Evolutionary conservation across 805 yeast genomes (phyloP).

Genomic region (Ascoidea rubescens): DNA sequence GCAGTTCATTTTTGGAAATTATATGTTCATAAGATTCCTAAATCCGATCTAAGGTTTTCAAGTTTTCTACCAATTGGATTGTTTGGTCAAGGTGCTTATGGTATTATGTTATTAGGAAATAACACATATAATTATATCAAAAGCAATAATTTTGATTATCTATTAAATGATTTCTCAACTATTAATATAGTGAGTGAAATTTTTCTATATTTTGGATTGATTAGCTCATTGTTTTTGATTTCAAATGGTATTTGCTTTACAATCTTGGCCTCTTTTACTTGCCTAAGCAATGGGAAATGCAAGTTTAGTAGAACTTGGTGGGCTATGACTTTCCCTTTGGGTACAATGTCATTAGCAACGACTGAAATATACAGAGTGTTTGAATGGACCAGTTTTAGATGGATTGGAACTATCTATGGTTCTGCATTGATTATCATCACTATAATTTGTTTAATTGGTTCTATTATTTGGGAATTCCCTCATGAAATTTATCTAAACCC

Average conservation of each 20-base stretch:
- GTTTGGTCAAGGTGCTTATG: conserved; percentile 74
- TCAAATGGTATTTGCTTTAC: conserved; percentile 50
- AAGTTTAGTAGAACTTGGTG: conserved; percentile 47
- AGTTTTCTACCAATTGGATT: conserved; percentile 73
- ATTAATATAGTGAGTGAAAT: conserved; percentile 16
- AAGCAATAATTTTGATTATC: conserved; percentile 13
- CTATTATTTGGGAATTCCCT: conserved; percentile 20
- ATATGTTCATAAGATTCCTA: conserved; percentile 44
- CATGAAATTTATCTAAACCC: conserved; percentile 2
- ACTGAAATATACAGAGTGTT: conserved; percentile 34
- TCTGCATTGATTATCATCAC: conserved; percentile 33
- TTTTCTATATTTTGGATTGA: conserved; percentile 21
- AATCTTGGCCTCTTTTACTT: conserved; percentile 24
- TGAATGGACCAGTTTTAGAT: conserved; percentile 42
- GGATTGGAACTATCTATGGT: conserved; percentile 49
- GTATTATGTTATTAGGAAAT: conserved; percentile 40
- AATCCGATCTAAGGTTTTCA: conserved; percentile 40
- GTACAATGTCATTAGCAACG: conserved; percentile 60
- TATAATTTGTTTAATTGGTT: conserved; percentile 25
- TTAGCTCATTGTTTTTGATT: conserved; percentile 29
- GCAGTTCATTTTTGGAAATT: conserved; percentile 49
- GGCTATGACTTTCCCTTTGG: conserved; percentile 86
- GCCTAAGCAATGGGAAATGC: conserved; percentile 19
- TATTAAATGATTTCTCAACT: conserved; percentile 10
- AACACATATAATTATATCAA: conserved; percentile 18